These are phyloP conservation scores for Penicillium nordicum DNA, from an alignment of 2,329 filamentous ascomycete species.

Conservation along the genomic window DNA sequence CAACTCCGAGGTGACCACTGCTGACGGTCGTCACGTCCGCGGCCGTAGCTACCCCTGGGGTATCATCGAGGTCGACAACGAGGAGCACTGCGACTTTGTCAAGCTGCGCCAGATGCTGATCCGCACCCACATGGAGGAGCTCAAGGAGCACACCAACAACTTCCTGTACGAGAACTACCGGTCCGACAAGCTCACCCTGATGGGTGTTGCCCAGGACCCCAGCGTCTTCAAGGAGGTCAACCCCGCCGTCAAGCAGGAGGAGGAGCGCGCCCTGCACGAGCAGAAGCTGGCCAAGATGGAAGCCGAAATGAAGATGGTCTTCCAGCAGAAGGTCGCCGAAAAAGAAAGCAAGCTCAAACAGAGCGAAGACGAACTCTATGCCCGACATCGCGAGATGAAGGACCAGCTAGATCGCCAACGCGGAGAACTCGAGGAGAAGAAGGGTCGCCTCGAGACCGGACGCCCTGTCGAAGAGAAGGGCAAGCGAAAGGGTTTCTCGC, in stretches of 20 bases:
- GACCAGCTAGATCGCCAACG: slow-evolving; percentile 96
- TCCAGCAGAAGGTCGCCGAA: slow-evolving; percentile 99
- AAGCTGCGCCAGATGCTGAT: slow-evolving; percentile 99
- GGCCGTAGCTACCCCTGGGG: slow-evolving; percentile 97
- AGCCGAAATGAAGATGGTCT: slow-evolving; percentile 99
- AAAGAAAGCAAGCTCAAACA: slow-evolving; percentile 99
- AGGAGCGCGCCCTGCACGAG: slow-evolving; percentile 96
- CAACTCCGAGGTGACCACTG: slow-evolving; percentile 85
- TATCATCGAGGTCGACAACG: slow-evolving; percentile 98
- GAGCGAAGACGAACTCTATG: slow-evolving; percentile 97
- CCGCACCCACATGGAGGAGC: slow-evolving; percentile 99
- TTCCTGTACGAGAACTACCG: slow-evolving; percentile 98
- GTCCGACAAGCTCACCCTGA: slow-evolving; percentile 96
- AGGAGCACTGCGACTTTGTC: slow-evolving; percentile 99
- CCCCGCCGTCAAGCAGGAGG: slow-evolving; percentile 98
- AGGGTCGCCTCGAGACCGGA: slow-evolving; percentile 88
- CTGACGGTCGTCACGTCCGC: slow-evolving; percentile 91
- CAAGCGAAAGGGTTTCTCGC: slow-evolving; percentile 99
- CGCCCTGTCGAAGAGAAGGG: slow-evolving; percentile 94
- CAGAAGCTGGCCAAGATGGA: slow-evolving; percentile 99
- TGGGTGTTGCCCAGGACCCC: slow-evolving; percentile 97
- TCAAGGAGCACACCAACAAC: slow-evolving; percentile 99
- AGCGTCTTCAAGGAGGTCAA: slow-evolving; percentile 99
- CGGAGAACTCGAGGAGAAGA: slow-evolving; percentile 96
- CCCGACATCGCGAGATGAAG: slow-evolving; percentile 99